These are phyloP conservation scores for Cucumis cinereus DNA, from an alignment of 306 rosid species.

Conservation along the genomic window DNA sequence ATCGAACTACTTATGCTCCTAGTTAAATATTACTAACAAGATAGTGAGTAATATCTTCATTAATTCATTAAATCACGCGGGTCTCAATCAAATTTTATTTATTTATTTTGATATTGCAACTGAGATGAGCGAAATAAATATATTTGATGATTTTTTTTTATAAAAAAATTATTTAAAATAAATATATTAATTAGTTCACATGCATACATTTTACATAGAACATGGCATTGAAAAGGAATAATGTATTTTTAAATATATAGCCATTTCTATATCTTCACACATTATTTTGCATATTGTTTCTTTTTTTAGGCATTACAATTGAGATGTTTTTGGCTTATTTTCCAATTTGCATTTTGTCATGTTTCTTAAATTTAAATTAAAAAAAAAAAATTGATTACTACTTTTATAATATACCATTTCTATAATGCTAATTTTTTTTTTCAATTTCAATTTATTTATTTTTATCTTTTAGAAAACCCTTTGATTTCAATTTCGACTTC, in stretches of 20 bases:
- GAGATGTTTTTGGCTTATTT: not conserved
- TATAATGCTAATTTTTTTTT: not conserved
- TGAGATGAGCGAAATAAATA: too few species aligned
- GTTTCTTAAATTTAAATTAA: not conserved
- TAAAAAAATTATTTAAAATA: not conserved
- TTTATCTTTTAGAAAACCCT: too few species aligned
- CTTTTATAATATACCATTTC: not conserved
- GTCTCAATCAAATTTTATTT: too few species aligned
- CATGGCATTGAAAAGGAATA: not conserved
- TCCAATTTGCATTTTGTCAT: not conserved
- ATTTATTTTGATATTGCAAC: too few species aligned
- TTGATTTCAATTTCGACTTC: too few species aligned
- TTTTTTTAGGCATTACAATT: not conserved
- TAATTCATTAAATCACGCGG: too few species aligned
- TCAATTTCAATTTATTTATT: too few species aligned
- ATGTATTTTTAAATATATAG: not conserved
- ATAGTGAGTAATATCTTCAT: too few species aligned
- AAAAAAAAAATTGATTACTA: not conserved
- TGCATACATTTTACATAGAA: not conserved
- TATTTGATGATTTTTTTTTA: not conserved
- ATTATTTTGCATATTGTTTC: not conserved
- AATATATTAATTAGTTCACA: not conserved
- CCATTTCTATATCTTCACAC: too few species aligned
- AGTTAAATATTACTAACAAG: too few species aligned
- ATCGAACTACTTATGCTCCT: too few species aligned